Evolutionary conservation across 176 grass and related monocot species (phyloP), one percentile per base, ranked within the genome.

Genomic region (Aegilops tauschii): DNA sequence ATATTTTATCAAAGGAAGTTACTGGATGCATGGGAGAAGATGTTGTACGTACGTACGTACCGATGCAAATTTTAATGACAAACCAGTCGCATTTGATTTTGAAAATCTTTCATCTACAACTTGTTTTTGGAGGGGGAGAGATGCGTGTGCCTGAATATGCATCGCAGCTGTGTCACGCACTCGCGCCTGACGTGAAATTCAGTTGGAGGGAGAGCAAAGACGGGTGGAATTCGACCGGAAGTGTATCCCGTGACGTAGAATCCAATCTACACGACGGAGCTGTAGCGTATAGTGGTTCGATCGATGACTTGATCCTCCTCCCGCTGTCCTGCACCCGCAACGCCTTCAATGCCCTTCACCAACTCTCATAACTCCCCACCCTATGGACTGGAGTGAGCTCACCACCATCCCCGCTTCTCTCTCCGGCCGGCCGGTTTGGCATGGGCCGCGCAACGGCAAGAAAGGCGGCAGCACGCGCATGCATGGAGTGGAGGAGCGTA

Each of bases 291-390:
- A 65, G 73, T 77, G 10, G 73, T 76, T 65, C 12, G 18, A 65
- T 84, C 1, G 28, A 36, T 44, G 82, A 34, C 36, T 36, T 77
- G 25, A 28, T 31, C 42, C 27, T 20, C 13, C 56, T 13, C 39
- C 61, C 2, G 50, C 50, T 21, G 56, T 59, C 56, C 56, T 59
- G 44, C 69, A 13, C 69, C 50, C 21, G n/a, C 83, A 66, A 88
- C 85, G 89, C 85, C 62, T 88, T 91, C 62, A 88, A 85, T 91
- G 86, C 90, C 85, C 50, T 32, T 49, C 82, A 85, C 77, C 77
- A 88, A 91, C 76, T 21, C 59, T 49, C 23, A 83, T 84, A 87
- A 91, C 89, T 90, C 50, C 34, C 23, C 79, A 14, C 50, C 20
- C 13, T 29, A 39, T 72, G 54, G 2, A 36, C 62, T 61, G 37